Evolutionary conservation across 805 yeast species (phyloP), one percentile per base, ranked within the genome.

Genomic region (Groenewaldozyma salmanticensis): DNA sequence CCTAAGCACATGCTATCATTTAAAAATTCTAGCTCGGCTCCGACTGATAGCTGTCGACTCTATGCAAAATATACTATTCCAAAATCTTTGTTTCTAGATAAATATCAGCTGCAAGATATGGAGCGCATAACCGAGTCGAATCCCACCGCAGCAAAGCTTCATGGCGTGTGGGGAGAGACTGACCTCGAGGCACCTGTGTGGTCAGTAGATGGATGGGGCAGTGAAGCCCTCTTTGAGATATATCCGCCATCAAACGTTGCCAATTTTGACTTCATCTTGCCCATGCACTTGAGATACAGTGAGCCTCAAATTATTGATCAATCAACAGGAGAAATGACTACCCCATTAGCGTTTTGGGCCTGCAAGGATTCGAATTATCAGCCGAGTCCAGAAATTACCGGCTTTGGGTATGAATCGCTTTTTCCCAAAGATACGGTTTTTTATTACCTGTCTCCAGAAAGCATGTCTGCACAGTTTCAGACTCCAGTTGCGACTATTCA

Each of bases 131-230:
- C 39, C 21, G 18, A 54, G 2, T 43, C 53, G 4, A 45, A 46
- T 27, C 52, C 52, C 20, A 48, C 52, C 22, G 52, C 49, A 18
- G 52, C 56, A 13, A 51, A 47, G n/a, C 59, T 73, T 13, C 27
- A 69, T 1, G 62, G 61, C 2, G 54, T 68, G 1, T 71, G 71
- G 69, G 81, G 81, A 2, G 75, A 72, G 39, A 60, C 66, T n/a
- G 78, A 77, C 50, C 57, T 76, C 19, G 82, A 76, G 48, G 65
- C 67, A 27, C 82, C 82, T 3, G 68, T 60, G 27, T 77, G 75
- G 67, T 58, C 59, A 21, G 61, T 63, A 5, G 44, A 50, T 2
- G 50, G 60, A 19, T 70, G 70, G 67, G 79, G 79, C 1, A 67
- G 75, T 3, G 62, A 66, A 34, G 65, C 66, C 17, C 51, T 75